Evolutionary conservation across 2,329 filamentous ascomycete genomes (phyloP).

Genomic region (Sordariomycetes sp.): DNA sequence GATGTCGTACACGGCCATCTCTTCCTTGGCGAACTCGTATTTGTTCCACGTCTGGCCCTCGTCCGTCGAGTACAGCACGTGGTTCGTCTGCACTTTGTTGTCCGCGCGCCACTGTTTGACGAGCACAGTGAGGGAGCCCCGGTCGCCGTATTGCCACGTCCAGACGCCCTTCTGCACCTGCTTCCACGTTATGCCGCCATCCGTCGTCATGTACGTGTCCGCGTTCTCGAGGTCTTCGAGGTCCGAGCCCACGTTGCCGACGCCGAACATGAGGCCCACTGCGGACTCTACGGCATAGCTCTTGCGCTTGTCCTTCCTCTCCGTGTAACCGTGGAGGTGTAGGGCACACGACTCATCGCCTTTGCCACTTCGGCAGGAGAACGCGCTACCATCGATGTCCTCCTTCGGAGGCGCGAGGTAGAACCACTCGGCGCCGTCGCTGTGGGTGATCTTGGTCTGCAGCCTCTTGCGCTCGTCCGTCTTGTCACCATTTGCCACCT

Average conservation of each 20-base stretch:
- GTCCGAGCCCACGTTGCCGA: constrained; percentile 75
- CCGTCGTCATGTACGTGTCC: constrained; percentile 82
- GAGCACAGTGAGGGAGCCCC: constrained; percentile 85
- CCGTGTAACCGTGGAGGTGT: constrained; percentile 92
- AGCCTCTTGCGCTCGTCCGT: constrained; percentile 74
- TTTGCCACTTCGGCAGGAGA: constrained; percentile 47
- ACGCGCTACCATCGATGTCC: constrained; percentile 61
- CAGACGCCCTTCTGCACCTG: constrained; percentile 78
- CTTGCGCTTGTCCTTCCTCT: constrained; percentile 69
- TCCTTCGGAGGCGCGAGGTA: constrained; percentile 61
- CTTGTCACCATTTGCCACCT: constrained; percentile 64
- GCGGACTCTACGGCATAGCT: constrained; percentile 84
- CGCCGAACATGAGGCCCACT: constrained; percentile 80
- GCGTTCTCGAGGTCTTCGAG: constrained; percentile 59
- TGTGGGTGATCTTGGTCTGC: constrained; percentile 89
- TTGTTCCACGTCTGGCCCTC: constrained; percentile 72
- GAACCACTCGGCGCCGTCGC: constrained; percentile 84
- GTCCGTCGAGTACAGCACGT: constrained; percentile 66
- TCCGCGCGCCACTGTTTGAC: constrained; percentile 62
- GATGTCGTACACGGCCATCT: constrained; percentile 67
- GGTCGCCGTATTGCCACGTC: constrained; percentile 92
- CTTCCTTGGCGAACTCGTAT: constrained; percentile 60
- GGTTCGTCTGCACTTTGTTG: constrained; percentile 55
- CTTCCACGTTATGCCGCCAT: constrained; percentile 85
- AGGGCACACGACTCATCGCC: constrained; percentile 65